Percentiles rank a stretch among this genome's conserved stretches.
These are phyloP conservation scores for Brassica carinata DNA, from an alignment of 345 rosid genomes.

Conservation along the genomic window DNA sequence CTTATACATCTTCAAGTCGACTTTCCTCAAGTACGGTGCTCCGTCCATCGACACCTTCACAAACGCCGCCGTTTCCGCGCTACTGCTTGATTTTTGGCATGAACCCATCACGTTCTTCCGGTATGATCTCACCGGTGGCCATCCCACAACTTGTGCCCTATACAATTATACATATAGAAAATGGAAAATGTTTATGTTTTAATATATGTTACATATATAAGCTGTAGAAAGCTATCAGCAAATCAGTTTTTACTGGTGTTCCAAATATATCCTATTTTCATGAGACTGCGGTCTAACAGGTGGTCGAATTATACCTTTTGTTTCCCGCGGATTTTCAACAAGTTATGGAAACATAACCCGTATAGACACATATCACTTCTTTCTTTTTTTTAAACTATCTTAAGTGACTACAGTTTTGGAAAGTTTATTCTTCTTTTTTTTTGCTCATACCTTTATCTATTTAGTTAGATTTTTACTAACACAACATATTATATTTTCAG, in stretches of 20 bases:
- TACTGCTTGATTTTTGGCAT: constrained; percentile 45
- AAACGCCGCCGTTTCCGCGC: constrained; percentile 43
- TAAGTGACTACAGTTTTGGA: not conserved
- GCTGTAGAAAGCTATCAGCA: not conserved
- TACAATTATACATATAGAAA: not conserved
- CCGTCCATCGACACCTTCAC: constrained; percentile 97
- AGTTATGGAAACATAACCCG: not conserved
- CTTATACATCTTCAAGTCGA: constrained; percentile 74
- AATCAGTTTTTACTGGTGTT: not conserved
- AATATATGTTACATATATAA: not conserved
- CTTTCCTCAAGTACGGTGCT: constrained; percentile 91
- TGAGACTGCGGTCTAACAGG: not conserved
- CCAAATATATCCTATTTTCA: not conserved
- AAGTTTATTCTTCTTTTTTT: not conserved
- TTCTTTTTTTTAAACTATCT: not conserved
- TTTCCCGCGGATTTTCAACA: not conserved
- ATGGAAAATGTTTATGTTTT: not conserved
- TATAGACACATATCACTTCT: not conserved
- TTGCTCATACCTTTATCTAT: constrained; percentile 3
- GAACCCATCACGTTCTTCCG: constrained; percentile 65
- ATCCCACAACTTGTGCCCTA: constrained; percentile 92
- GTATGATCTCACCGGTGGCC: constrained; percentile 96
- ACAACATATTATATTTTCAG: not conserved
- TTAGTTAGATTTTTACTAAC: not conserved
- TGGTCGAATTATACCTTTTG: not conserved